Evolutionary conservation across 306 rosid species (phyloP), one percentile per base, ranked within the genome.

Genomic region (Macrotyloma uniflorum): DNA sequence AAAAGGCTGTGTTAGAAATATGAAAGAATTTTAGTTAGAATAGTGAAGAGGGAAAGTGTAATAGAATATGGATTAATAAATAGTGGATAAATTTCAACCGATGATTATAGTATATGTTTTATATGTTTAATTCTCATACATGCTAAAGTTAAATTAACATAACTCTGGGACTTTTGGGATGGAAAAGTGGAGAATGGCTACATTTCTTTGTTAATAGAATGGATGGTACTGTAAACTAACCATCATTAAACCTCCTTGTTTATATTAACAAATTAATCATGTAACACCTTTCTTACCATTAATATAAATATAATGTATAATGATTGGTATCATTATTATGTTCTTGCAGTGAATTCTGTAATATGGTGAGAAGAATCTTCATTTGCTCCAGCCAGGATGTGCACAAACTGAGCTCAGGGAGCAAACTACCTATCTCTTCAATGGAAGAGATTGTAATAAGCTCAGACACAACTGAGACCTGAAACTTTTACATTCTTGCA

Each of bases 321-420:
- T 74, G 12, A 35, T 49, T 32, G 71, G 5, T 71, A 23, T 47
- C 32, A 20, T 32, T 46, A 8, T 77, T 45, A 33, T 68, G 33
- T 64, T 84, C 57, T 69, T 82, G 76, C 87, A 96, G 99, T 59
- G 97, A 93, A 77, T 96, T 96, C 85, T 96, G 98, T 76, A 88
- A 81, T 47, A 85, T 93, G 89, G 99, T 91, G 73, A 90, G 86
- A 75, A 91, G 97, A 82, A 96, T 96, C 83, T 87, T 89, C 42
- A 93, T 96, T 51, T 87, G 91, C 67, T 93, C 91, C 5, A 91
- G 90, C 82, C 89, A 82, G 78, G 94, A 93, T 55, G 90, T 91
- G 78, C 93, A 89, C 87, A 94, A 91, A 82, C 83, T 93, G 88
- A 88, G 85, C 36, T 50, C 90, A 4, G 91, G 90, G 74, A 88